Evolutionary conservation across 345 rosid genomes (phyloP), one percentile per base, ranked within the genome.

Genomic region (Cochlearia excelsa): DNA sequence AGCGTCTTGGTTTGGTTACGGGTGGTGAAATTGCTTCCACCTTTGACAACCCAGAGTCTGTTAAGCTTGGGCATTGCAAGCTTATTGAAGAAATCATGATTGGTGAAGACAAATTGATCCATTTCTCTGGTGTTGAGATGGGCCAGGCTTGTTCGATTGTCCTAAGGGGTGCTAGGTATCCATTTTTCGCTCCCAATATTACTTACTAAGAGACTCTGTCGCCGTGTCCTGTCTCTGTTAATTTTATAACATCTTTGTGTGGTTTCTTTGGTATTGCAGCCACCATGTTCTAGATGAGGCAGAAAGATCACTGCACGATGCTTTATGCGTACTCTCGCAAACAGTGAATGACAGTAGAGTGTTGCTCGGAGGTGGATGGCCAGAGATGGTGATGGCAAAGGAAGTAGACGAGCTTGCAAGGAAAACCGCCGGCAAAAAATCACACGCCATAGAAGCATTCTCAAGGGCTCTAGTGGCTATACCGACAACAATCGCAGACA

Each of bases 21-120:
- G 99, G 99, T 46, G 99, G 99, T 65, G 97, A 93, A 54, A 93
- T 93, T 30, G 95, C 97, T 8, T 93, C 99, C 2, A 93, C 99
- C 11, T 93, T 93, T 75, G 99, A 93, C 71, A 85, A 93, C 78
- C 95, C 99, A 0, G 97, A 93, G 83, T 87, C 99, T 5, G 97
- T 93, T 70, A 93, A 84, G 74, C 92, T 93, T 27, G 97, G 99
- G 5, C 90, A 87, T 59, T 93, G 99, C 79, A 82, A 87, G 59
- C 90, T 89, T 42, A 93, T 93, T 2, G 97, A 93, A 70, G 99
- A 93, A 75, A 89, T 93, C 65, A 93, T 93, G 99, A 93, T 93
- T 76, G 99, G 99, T 11, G 99, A 93, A 69, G 99, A 93, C 68
- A 93, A 82, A 83, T 71, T 89, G 82, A 93, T 93, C 74, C 94